phyloP scores from a whole-genome alignment of 169 alveolate genomes.

The Cryptosporidium ubiquitum region DNA sequence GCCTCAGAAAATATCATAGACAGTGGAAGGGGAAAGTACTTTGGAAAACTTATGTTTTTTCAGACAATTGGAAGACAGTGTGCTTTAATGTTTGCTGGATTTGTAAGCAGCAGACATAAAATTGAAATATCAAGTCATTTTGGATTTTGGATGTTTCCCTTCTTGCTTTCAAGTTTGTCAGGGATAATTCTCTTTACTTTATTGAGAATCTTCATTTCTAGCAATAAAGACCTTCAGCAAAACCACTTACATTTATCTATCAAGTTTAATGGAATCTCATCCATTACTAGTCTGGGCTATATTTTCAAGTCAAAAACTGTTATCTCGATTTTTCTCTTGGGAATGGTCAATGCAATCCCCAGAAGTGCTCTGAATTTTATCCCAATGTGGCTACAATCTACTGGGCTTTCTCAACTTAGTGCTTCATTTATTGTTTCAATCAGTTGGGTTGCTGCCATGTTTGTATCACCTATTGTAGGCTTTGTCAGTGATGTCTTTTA shows the following conservation, averaged over 20 bases:
- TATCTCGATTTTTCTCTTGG: constrained; percentile 15
- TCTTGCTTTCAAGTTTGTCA: constrained; percentile 14
- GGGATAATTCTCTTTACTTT: constrained; percentile 13
- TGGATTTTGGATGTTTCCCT: constrained; percentile 61
- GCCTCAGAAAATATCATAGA: constrained; percentile 22
- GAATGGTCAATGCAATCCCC: constrained; percentile 70
- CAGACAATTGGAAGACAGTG: constrained; percentile 54
- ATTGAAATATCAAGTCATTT: not conserved
- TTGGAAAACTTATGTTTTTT: constrained; percentile 58
- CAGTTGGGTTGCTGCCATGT: constrained; percentile 65
- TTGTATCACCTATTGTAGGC: constrained; percentile 57
- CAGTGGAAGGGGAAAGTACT: constrained; percentile 43
- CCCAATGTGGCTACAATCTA: constrained; percentile 61
- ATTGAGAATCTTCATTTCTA: constrained; percentile 1
- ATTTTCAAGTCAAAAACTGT: constrained; percentile 41
- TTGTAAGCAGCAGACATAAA: not conserved
- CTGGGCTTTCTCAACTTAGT: constrained; percentile 49
- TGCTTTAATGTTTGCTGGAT: constrained; percentile 33
- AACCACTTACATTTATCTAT: not conserved
- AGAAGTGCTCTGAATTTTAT: constrained; percentile 56
- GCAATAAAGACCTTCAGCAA: not conserved
- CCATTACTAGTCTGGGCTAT: constrained; percentile 8
- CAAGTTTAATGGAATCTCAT: constrained; percentile 9
- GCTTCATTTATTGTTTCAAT: constrained; percentile 62
- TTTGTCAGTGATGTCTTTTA: constrained; percentile 49